These are phyloP conservation scores for Candida adriatica DNA, from an alignment of 805 yeast genomes.

Conservation along the genomic window DNA sequence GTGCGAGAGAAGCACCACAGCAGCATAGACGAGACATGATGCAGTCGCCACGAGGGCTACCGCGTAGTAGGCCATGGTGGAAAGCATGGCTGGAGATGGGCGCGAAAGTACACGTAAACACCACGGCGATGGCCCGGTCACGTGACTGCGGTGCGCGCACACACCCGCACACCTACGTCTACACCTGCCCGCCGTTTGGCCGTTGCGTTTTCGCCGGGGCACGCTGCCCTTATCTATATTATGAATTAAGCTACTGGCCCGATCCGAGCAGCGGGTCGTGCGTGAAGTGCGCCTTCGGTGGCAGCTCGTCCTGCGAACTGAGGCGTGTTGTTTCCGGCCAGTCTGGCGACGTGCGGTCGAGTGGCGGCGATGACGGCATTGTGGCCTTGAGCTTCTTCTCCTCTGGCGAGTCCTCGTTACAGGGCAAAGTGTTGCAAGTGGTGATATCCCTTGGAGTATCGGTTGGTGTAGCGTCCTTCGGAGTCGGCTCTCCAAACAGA, in stretches of 20 bases:
- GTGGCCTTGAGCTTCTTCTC: conserved; percentile 8
- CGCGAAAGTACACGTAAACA: no score
- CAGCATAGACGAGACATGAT: conserved; percentile 8
- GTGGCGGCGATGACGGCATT: conserved; percentile 20
- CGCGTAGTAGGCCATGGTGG: no score
- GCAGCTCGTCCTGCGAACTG: conserved; percentile 10
- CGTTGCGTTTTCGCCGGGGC: no score
- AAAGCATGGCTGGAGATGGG: no score
- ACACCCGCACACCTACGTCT: no score
- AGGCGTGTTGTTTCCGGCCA: conserved; percentile 10
- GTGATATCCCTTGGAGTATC: conserved; percentile 25
- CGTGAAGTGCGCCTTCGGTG: conserved; percentile 17
- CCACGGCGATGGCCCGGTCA: no score
- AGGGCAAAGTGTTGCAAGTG: conserved; percentile 26
- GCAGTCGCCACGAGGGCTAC: conserved; percentile 5
- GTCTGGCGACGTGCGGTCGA: conserved; percentile 14
- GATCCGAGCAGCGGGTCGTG: conserved; percentile 13
- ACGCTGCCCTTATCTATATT: no score
- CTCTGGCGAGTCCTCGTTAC: conserved; percentile 24
- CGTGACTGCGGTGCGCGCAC: no score
- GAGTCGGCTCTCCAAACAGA: conserved; percentile 22
- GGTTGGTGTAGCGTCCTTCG: conserved; percentile 19
- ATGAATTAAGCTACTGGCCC: neutral
- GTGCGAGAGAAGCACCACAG: conserved; percentile 43
- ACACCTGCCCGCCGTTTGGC: no score